Percentiles rank a stretch among this genome's conserved stretches.
These are phyloP conservation scores for Arabidopsis lyrata DNA, from an alignment of 441 rosid species.

Conservation along the genomic window DNA sequence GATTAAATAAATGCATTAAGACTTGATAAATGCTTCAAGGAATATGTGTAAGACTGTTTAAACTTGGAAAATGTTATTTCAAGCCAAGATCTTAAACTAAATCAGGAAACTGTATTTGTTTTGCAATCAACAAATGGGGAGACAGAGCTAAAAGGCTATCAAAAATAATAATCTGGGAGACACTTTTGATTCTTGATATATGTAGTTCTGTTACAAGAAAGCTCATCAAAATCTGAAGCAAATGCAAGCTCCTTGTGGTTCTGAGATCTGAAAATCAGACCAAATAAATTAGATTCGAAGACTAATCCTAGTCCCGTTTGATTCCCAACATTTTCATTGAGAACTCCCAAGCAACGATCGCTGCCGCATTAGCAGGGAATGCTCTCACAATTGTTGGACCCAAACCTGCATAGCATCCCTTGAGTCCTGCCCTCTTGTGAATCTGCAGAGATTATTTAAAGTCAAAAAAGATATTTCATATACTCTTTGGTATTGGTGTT, in stretches of 20 bases:
- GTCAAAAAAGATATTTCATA: constrained; percentile 10
- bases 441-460: constrained; percentile 51
- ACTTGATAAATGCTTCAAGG: constrained; percentile 17
- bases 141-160: neutral
- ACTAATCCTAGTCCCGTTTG: constrained; percentile 48
- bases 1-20: constrained; percentile 13
- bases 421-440: constrained; percentile 71
- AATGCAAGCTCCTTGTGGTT: constrained; percentile 19
- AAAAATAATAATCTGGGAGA: neutral
- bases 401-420: constrained; percentile 85
- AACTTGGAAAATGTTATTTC: constrained; percentile 1
- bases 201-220: constrained; percentile 29
- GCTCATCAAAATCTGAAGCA: constrained; percentile 1
- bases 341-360: constrained; percentile 93
- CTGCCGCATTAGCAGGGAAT: constrained; percentile 95
- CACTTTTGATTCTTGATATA: constrained; percentile 25
- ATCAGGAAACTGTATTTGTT: constrained; percentile 25
- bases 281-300: constrained; percentile 17
- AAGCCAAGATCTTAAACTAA: constrained; percentile 25
- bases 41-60: constrained; percentile 17
- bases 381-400: constrained; percentile 85
- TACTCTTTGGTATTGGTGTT: neutral
- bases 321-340: constrained; percentile 80
- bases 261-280: constrained; percentile 16
- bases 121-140: constrained; percentile 18